A percentile compares a stretch with the other conserved stretches of the same genome.
Evolutionary conservation across 768 basidiomycete genomes (phyloP).

Genomic region (Russula ochroleuca): DNA sequence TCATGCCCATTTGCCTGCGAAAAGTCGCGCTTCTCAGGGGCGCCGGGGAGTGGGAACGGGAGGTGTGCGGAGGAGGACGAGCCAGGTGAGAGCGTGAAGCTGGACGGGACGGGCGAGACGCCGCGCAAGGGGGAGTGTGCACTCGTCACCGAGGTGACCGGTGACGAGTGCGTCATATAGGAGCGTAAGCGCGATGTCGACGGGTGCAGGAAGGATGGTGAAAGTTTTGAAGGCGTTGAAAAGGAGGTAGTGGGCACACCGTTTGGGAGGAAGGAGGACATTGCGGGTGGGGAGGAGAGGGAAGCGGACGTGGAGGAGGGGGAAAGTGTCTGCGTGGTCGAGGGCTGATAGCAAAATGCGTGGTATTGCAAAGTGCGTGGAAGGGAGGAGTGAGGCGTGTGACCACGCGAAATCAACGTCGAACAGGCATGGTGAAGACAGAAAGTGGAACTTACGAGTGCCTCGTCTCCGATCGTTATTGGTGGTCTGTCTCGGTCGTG

Average conservation of each 20-base stretch:
- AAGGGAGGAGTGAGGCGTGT: conserved; percentile 20
- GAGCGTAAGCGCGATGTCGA: conserved; percentile 80
- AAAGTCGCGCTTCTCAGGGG: conserved; percentile 27
- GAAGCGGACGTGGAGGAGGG: conserved; percentile 36
- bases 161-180: conserved; percentile 47
- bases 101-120: conserved; percentile 55
- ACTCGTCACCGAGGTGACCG: conserved; percentile 42
- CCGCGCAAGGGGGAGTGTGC: conserved; percentile 41
- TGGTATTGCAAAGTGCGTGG: not conserved
- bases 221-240: conserved; percentile 33
- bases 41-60: conserved; percentile 27
- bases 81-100: conserved; percentile 60
- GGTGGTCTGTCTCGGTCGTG: conserved; percentile 31
- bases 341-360: conserved; percentile 24
- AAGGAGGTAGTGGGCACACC: conserved; percentile 29
- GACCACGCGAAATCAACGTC: conserved; percentile 33
- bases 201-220: conserved; percentile 63
- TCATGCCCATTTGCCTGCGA: conserved; percentile 26
- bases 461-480: conserved; percentile 16
- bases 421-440: conserved; percentile 25
- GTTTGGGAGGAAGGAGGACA: conserved; percentile 37
- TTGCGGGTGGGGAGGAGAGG: conserved; percentile 39
- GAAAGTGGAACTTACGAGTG: conserved; percentile 34
- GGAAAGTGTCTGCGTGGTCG: conserved; percentile 30
- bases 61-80: conserved; percentile 58